A percentile compares a stretch with the other conserved stretches of the same genome.
phyloP scores from a whole-genome alignment of 1,139 yeast species.

The Lodderomyces theae region DNA sequence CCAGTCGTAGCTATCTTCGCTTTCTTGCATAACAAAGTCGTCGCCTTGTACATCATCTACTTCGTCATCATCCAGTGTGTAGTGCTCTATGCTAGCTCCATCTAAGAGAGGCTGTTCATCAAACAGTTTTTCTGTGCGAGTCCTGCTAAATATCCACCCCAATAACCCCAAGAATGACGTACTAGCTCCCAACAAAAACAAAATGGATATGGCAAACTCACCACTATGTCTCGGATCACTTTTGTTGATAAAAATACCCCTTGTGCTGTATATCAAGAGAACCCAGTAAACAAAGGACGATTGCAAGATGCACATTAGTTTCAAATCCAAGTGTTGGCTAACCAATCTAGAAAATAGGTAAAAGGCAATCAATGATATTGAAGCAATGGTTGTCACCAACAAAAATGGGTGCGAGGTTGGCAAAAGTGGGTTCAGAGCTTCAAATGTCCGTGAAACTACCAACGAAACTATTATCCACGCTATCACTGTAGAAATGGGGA shows the following conservation, averaged over 20 bases:
- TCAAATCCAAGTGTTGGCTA: conserved; percentile 44
- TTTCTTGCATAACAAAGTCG: conserved; percentile 17
- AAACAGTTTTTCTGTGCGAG: conserved; percentile 1
- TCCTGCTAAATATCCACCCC: conserved; percentile 39
- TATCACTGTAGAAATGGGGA: conserved; percentile 36
- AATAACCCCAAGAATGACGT: conserved; percentile 56
- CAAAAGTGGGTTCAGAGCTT: conserved; percentile 49
- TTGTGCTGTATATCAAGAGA: conserved; percentile 39
- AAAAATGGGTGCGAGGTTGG: conserved; percentile 52
- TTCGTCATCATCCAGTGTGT: conserved; percentile 14
- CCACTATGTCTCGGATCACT: conserved; percentile 57
- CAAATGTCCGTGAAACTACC: conserved; percentile 22
- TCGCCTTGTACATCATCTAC: conserved; percentile 15
- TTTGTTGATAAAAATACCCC: conserved; percentile 44
- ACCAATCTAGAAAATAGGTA: conserved; percentile 49
- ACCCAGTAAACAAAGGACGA: conserved; percentile 58
- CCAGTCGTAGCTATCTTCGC: conserved; percentile 73
- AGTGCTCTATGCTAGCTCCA: conserved; percentile 15
- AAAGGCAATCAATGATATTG: conserved; percentile 52
- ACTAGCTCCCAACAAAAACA: conserved; percentile 50
- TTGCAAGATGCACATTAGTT: conserved; percentile 62
- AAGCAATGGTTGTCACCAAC: conserved; percentile 38
- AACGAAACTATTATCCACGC: conserved; percentile 43
- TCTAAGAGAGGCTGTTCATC: conserved; percentile 32
- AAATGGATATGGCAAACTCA: conserved; percentile 49